Evolutionary conservation across 441 rosid species (phyloP).

Genomic region (Kokia cookei): DNA sequence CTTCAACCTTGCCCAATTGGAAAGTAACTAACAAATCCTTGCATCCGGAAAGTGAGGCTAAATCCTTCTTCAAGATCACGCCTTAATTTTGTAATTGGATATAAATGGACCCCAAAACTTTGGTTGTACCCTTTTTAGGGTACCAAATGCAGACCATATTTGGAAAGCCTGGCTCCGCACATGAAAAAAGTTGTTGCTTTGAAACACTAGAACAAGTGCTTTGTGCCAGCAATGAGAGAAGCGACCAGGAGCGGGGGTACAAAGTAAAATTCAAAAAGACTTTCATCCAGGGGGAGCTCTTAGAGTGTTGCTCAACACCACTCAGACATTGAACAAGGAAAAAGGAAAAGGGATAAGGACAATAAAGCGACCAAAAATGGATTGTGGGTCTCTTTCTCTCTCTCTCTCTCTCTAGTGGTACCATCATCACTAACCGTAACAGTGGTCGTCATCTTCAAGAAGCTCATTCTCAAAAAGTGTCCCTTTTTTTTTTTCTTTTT

Average conservation of each 20-base stretch:
- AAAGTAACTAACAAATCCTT: background rate
- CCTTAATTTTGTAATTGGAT: background rate
- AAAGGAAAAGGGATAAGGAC: slow-evolving; percentile 16
- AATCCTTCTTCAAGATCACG: background rate
- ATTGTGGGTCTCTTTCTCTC: slow-evolving; percentile 8
- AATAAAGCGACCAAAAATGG: slow-evolving; percentile 23
- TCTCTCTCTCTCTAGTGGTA: background rate
- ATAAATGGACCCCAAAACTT: background rate
- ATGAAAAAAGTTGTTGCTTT: slow-evolving; percentile 4
- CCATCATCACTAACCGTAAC: slow-evolving; percentile 7
- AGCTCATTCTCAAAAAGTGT: slow-evolving; percentile 17
- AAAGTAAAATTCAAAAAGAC: too few relatives aligned
- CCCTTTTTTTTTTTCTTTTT: slow-evolving; percentile 19
- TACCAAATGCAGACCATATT: slow-evolving; percentile 20
- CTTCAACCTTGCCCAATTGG: slow-evolving; percentile 9
- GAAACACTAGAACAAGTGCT: background rate
- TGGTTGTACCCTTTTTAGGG: slow-evolving; percentile 12
- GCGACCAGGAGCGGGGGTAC: background rate
- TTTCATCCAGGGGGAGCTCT: slow-evolving; percentile 8
- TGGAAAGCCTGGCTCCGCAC: background rate
- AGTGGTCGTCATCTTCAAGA: slow-evolving; percentile 15
- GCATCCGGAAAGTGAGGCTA: background rate
- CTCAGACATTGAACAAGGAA: slow-evolving; percentile 8
- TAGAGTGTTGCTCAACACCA: slow-evolving; percentile 16
- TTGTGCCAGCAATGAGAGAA: background rate